These are phyloP conservation scores for Gastrolobium bilobum DNA, from an alignment of 306 rosid genomes.

Conservation along the genomic window DNA sequence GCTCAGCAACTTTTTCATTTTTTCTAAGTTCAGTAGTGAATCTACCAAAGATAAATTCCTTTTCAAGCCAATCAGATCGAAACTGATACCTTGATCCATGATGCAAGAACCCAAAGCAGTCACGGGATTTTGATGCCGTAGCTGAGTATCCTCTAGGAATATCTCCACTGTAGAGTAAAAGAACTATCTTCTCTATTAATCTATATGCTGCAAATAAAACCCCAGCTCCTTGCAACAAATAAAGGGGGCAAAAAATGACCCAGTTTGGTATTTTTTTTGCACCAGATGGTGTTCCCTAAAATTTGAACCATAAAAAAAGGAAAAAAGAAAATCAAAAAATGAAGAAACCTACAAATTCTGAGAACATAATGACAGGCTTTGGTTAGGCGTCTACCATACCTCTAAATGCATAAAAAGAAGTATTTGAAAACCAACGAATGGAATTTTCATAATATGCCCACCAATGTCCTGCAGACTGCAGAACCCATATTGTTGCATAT, in stretches of 20 bases:
- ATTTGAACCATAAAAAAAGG: constrained; percentile 37
- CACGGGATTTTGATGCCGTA: constrained; percentile 67
- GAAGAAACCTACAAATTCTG: constrained; percentile 38
- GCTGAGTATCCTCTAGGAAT: constrained; percentile 66
- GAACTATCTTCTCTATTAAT: constrained; percentile 74
- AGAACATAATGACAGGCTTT: constrained; percentile 7
- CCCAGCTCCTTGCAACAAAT: constrained; percentile 88
- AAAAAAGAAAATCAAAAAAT: constrained; percentile 23
- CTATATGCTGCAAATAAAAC: constrained; percentile 79
- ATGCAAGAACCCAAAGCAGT: constrained; percentile 75
- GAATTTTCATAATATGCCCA: constrained; percentile 93
- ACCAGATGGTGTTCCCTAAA: constrained; percentile 72
- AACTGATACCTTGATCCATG: constrained; percentile 80
- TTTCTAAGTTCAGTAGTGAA: constrained; percentile 26
- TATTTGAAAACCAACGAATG: constrained; percentile 77
- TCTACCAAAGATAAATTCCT: constrained; percentile 24
- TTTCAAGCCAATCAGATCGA: constrained; percentile 28
- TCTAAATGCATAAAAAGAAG: constrained; percentile 85
- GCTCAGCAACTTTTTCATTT: constrained; percentile 21
- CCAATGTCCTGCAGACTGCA: constrained; percentile 88
- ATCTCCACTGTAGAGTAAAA: constrained; percentile 59
- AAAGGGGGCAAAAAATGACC: constrained; percentile 73
- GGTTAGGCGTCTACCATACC: constrained; percentile 55
- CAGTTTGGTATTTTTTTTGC: constrained; percentile 62
- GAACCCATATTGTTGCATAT: constrained; percentile 56